Conservation (phyloP, 768 basidiomycete species). For the Pilatotrama ljubarskyi region DNA sequence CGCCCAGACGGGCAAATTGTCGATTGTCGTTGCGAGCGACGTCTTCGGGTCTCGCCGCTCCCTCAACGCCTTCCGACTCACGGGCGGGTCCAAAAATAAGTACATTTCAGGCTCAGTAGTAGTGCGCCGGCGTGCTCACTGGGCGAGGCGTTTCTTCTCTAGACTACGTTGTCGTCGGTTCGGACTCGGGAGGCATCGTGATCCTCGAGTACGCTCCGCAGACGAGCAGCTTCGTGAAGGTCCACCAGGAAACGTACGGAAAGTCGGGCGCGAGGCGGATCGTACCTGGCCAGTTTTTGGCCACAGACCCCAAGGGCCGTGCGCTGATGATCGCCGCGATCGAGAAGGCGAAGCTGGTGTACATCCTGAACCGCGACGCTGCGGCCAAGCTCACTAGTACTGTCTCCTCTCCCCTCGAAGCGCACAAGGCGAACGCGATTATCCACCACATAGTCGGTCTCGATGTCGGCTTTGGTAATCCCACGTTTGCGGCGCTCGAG, state of each 20-base stretch:
- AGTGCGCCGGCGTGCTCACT: no score
- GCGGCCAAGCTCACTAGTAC: constrained; percentile 97
- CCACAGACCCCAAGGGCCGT: constrained; percentile 94
- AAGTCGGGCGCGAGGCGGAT: constrained; percentile 95
- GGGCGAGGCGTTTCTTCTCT: constrained; percentile 37
- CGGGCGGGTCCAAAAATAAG: constrained; percentile 99
- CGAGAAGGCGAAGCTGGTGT: constrained; percentile 97
- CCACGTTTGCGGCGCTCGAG: constrained; percentile 93
- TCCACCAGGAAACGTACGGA: constrained; percentile 97
- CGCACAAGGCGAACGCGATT: constrained; percentile 94
- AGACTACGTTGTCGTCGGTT: constrained; percentile 98
- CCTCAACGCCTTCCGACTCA: constrained; percentile 87
- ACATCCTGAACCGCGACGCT: constrained; percentile 95
- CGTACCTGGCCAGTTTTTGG: constrained; percentile 95
- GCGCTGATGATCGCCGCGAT: constrained; percentile 92
- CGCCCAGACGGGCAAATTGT: constrained; percentile 83
- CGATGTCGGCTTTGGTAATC: constrained; percentile 98
- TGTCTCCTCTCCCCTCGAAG: constrained; percentile 96
- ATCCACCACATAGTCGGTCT: constrained; percentile 95
- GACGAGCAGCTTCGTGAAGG: constrained; percentile 85
- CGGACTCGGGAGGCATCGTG: constrained; percentile 93
- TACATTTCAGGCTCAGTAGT: constrained; percentile 53
- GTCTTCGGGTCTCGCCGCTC: constrained; percentile 93
- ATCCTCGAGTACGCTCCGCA: constrained; percentile 96
- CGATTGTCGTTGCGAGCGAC: constrained; percentile 79